These are phyloP conservation scores for Calonectria pauciramosa DNA, from an alignment of 2,329 filamentous ascomycete genomes.

Conservation along the genomic window DNA sequence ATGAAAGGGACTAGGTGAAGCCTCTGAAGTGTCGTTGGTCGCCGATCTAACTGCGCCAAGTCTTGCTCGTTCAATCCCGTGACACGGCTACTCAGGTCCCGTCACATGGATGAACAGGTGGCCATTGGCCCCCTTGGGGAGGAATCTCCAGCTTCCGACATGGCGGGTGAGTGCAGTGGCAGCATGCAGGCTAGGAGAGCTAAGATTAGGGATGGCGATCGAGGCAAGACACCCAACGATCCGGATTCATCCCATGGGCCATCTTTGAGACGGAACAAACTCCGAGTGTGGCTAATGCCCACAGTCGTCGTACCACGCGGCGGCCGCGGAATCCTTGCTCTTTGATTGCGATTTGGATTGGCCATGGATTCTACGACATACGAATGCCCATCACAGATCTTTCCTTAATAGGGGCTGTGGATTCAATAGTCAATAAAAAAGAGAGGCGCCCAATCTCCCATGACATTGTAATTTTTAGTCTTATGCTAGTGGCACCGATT, in stretches of 20 bases:
- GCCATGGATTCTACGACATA: not conserved
- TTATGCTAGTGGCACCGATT: not conserved
- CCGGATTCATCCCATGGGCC: not conserved
- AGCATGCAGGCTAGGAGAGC: not conserved
- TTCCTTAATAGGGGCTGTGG: not conserved
- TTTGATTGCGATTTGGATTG: too few relatives aligned
- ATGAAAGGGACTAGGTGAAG: not conserved
- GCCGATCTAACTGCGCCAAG: slow-evolving; percentile 1
- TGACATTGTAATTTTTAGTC: not conserved
- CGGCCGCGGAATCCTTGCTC: not conserved
- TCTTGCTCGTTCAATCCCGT: not conserved
- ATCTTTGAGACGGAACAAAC: not conserved
- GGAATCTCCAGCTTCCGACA: not conserved
- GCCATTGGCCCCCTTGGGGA: not conserved
- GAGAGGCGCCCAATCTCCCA: not conserved
- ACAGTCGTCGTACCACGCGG: not conserved
- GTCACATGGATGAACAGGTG: slow-evolving; percentile 1
- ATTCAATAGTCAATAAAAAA: slow-evolving; percentile 8
- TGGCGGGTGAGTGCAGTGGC: not conserved
- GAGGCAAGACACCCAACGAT: not conserved
- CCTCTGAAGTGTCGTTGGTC: not conserved
- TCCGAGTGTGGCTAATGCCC: not conserved
- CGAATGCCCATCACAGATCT: not conserved
- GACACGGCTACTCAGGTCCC: not conserved
- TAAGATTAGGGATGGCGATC: not conserved